Percentiles rank a stretch among this genome's conserved stretches.
Conservation (phyloP, 2,329 filamentous ascomycete genomes). For the Thermothelomyces thermophilus region DNA sequence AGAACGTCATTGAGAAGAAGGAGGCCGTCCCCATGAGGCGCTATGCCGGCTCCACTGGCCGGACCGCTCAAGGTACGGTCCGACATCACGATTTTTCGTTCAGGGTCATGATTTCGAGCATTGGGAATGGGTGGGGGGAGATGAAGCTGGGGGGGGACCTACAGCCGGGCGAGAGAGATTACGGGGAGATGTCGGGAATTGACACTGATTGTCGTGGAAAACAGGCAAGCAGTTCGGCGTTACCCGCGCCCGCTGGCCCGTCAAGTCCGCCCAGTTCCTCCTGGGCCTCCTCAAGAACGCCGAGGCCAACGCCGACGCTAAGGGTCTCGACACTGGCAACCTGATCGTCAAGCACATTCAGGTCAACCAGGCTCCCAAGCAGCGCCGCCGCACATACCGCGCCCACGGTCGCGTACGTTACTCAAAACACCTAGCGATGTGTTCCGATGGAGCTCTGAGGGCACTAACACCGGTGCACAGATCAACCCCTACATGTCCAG, state of each 20-base stretch:
- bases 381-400: constrained; percentile 98
- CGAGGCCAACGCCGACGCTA: constrained; percentile 93
- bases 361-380: constrained; percentile 99
- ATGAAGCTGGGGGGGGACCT: background rate
- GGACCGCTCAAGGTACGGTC: constrained; percentile 91
- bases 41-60: constrained; percentile 92
- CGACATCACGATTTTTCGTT: constrained; percentile 4
- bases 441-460: background rate
- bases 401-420: constrained; percentile 96
- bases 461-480: constrained; percentile 42
- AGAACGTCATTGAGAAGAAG: constrained; percentile 95
- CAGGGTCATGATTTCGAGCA: background rate
- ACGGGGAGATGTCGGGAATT: constrained; percentile 20
- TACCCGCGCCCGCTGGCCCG: constrained; percentile 94
- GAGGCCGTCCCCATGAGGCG: constrained; percentile 98
- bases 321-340: constrained; percentile 95
- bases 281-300: constrained; percentile 96
- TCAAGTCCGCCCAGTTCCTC: constrained; percentile 98
- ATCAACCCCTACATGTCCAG: constrained; percentile 99
- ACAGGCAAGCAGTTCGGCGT: constrained; percentile 98
- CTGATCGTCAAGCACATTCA: constrained; percentile 99
- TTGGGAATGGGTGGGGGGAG: background rate
- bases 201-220: constrained; percentile 18
- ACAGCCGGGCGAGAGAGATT: background rate
- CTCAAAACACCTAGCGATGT: background rate